Evolutionary conservation across 192 early-diverging fungal species (phyloP).

Genomic region (Gonapodya prolifera): DNA sequence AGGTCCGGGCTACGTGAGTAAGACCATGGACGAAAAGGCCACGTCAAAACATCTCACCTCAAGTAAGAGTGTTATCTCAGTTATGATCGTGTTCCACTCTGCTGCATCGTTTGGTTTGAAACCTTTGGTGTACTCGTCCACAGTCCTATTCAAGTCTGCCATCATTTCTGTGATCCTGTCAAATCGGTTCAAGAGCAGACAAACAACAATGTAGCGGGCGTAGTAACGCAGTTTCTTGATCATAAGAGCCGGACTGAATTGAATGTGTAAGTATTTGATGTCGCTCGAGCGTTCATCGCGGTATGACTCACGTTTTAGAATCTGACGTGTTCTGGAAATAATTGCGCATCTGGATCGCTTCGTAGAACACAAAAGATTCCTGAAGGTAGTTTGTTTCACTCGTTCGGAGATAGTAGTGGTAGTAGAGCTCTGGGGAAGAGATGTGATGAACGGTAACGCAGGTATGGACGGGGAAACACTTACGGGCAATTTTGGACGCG

Average conservation of each 20-base stretch:
- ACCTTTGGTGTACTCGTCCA: slow-evolving; percentile 75
- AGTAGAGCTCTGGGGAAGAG: slow-evolving; percentile 27
- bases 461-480: slow-evolving; percentile 25
- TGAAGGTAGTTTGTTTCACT: slow-evolving; percentile 93
- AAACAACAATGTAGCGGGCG: slow-evolving; percentile 94
- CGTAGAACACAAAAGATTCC: slow-evolving; percentile 91
- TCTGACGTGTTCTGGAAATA: slow-evolving; percentile 95
- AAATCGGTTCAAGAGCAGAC: slow-evolving; percentile 69
- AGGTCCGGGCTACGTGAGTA: background rate
- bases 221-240: slow-evolving; percentile 97
- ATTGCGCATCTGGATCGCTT: slow-evolving; percentile 83
- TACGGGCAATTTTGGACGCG: slow-evolving; percentile 93
- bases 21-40: background rate
- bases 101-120: slow-evolving; percentile 81
- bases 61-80: background rate
- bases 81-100: slow-evolving; percentile 63
- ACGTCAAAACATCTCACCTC: background rate
- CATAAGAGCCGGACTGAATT: slow-evolving; percentile 65
- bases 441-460: slow-evolving; percentile 17
- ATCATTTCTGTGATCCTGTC: slow-evolving; percentile 69
- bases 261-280: background rate
- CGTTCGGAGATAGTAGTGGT: slow-evolving; percentile 61
- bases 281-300: background rate
- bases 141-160: slow-evolving; percentile 66
- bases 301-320: slow-evolving; percentile 61